These are phyloP conservation scores for Tulasnella sp. DNA, from an alignment of 768 basidiomycete species.

Conservation along the genomic window DNA sequence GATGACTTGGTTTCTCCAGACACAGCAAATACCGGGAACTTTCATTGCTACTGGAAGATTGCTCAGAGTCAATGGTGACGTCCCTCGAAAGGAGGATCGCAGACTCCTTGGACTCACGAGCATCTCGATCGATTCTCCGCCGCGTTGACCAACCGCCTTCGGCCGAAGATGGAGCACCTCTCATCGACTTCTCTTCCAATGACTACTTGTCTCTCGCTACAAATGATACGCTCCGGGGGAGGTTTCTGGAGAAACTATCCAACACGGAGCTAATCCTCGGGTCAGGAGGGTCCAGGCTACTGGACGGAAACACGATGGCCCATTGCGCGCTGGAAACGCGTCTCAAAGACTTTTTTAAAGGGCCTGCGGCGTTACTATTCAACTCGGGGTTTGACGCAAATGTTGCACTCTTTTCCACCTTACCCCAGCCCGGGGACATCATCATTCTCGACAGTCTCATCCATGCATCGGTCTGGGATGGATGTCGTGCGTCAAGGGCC, in stretches of 20 bases:
- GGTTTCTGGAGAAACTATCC: constrained; percentile 55
- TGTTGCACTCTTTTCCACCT: constrained; percentile 72
- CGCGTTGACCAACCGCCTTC: constrained; percentile 22
- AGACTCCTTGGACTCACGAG: constrained; percentile 22
- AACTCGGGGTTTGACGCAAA: constrained; percentile 95
- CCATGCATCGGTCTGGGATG: constrained; percentile 89
- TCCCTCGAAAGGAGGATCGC: constrained; percentile 17
- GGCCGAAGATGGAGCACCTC: constrained; percentile 30
- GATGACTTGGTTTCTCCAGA: neutral
- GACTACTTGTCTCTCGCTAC: constrained; percentile 83
- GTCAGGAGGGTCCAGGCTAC: constrained; percentile 80
- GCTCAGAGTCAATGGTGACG: neutral
- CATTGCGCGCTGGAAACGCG: constrained; percentile 72
- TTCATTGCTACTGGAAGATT: neutral
- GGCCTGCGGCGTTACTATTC: constrained; percentile 71
- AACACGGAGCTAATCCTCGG: constrained; percentile 59
- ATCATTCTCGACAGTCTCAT: constrained; percentile 82
- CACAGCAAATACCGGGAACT: neutral
- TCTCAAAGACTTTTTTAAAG: constrained; percentile 57
- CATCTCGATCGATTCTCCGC: constrained; percentile 21
- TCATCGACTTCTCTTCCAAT: constrained; percentile 78
- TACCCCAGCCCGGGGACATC: constrained; percentile 74
- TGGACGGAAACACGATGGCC: constrained; percentile 62
- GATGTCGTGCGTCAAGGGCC: constrained; percentile 59
- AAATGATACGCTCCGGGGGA: constrained; percentile 51